Base-by-base conservation (phyloP, 1,284 basidiomycete species). In the Ustilago xerochloae region DNA sequence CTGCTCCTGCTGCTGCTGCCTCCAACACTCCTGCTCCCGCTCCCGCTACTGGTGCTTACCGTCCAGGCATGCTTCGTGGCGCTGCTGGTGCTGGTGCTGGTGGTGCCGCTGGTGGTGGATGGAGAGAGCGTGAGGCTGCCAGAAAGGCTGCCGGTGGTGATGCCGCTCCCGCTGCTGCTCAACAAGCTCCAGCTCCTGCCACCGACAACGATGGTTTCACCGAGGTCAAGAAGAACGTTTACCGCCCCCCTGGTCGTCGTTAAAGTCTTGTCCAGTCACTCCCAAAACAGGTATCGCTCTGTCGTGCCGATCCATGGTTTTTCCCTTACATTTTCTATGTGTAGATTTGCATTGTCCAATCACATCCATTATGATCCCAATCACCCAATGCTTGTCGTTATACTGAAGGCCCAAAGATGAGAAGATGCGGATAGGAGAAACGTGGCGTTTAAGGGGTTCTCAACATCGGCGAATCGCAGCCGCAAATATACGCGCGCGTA, bases 121-220 rank as follows among this genome's bases (percentile, higher is more conserved):
- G 76, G 76, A 33, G 69, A 32, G 76, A 78, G 46, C 59, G 71
- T 10, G 59, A 73, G 45, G 74, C 73, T 10, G 70, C 70, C 33
- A 68, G 24, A 46, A 57, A 66, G n/a, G 67, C 77, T 26, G 68
- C 70, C 41, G 50, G 50, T 33, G 70, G 70, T 35, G 72, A 66
- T 45, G 36, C 55, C 33, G 29, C 66, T 18, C 22, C 61, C 30
- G 16, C 69, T 26, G 53, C 57, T 24, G 49, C 63, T 36, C 55
- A 63, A 15, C 28, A 53, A 8, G 50, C 71, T 16, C 48, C 53
- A 1, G 52, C 68, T n/a, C 39, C 64, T 10, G 53, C 63, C 3
- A 30, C 61, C 15, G 66, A 66, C 58, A 63, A 63, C 52, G 75
- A 78, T 30, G 75, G 75, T 12, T 78, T 78, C 58, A 78, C 75